A percentile compares a stretch with the other conserved stretches of the same genome.
Evolutionary conservation across 345 rosid genomes (phyloP).

Genomic region (Citrus mangshanensis): DNA sequence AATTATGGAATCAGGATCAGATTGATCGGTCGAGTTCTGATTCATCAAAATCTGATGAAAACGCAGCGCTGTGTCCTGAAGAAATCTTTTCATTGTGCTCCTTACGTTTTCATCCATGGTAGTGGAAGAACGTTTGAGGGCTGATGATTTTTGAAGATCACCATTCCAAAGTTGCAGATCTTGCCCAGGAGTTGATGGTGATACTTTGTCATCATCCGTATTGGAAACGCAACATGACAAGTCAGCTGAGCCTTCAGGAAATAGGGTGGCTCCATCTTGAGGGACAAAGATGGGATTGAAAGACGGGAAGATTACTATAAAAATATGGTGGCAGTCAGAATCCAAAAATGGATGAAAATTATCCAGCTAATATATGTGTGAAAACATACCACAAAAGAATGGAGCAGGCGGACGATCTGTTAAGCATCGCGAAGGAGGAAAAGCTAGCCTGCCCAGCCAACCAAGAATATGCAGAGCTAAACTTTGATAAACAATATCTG

Average conservation of each 20-base stretch:
- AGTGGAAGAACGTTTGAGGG: neutral
- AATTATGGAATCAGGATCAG: conserved; percentile 2
- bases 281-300: conserved; percentile 8
- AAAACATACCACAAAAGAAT: conserved; percentile 6
- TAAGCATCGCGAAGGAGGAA: conserved; percentile 12
- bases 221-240: neutral
- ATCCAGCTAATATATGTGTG: neutral
- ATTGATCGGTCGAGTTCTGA: conserved; percentile 5
- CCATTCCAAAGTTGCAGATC: conserved; percentile 12
- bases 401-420: neutral
- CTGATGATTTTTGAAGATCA: conserved; percentile 8
- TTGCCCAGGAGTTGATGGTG: conserved; percentile 1
- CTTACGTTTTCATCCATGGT: neutral
- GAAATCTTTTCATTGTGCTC: neutral
- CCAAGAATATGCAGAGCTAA: conserved; percentile 11
- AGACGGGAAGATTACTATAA: conserved; percentile 12
- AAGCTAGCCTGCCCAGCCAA: conserved; percentile 29
- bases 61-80: neutral
- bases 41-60: neutral
- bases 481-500: neutral
- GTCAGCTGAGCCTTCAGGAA: no score
- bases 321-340: neutral
- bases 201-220: neutral
- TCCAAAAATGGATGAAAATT: neutral
- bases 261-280: neutral